Percentiles rank a stretch among this genome's conserved stretches.
phyloP scores from a whole-genome alignment of 176 grass and related monocot species.

The Triticum monococcum region DNA sequence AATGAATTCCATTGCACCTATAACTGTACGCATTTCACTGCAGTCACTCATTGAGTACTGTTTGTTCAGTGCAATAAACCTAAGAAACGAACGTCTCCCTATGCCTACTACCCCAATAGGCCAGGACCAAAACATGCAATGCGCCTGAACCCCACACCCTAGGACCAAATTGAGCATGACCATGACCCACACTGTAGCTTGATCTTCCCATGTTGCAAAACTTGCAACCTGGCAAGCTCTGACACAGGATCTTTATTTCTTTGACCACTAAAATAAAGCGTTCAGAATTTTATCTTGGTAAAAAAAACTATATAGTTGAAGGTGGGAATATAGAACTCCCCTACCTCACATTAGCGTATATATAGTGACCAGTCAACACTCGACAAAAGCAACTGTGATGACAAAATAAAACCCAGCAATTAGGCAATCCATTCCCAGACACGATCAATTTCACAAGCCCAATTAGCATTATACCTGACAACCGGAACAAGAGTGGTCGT shows the following conservation, averaged over 20 bases:
- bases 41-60: not conserved
- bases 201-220: no score
- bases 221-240: no score
- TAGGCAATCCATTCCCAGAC: not conserved
- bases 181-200: no score
- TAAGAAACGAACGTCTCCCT: not conserved
- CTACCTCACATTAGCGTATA: not conserved
- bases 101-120: no score
- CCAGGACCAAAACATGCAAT: no score
- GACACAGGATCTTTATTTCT: no score
- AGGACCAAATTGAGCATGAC: no score
- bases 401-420: slow-evolving; percentile 14
- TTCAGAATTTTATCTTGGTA: not conserved
- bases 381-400: not conserved
- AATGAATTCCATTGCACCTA: not conserved
- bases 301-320: no score
- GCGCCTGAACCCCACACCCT: no score
- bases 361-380: slow-evolving; percentile 3
- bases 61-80: not conserved
- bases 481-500: slow-evolving; percentile 20
- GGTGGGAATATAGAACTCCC: not conserved
- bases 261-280: not conserved
- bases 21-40: not conserved
- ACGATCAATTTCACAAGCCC: not conserved
- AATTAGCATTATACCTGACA: slow-evolving; percentile 38